Evolutionary conservation across 2,329 filamentous ascomycete species (phyloP), one percentile per base, ranked within the genome.

Genomic region (Penicillium sp.): DNA sequence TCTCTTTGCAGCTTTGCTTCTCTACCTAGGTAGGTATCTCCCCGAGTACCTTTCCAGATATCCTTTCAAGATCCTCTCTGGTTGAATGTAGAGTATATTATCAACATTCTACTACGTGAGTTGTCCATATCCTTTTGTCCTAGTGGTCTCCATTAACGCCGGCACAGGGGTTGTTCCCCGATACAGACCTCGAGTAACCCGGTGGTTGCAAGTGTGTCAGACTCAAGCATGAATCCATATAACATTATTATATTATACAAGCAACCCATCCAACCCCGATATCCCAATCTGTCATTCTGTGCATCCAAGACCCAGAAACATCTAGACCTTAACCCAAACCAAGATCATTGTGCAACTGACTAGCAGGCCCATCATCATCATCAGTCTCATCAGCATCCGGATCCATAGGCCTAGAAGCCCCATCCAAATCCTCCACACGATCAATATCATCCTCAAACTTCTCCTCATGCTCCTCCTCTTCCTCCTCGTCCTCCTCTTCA

Each of bases 401-500:
- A 50, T 68, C 65, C 47, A 49, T 58, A 7, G 51, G 55, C 24
- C 60, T 52, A 38, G 57, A 46, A 43, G 61, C 59, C 10, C 53
- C 58, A 60, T 71, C 70, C 50, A 67, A 44, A 54, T 71, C 70
- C 51, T 71, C 68, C 6, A 71, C 66, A 3, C 63, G 65, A 56
- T 69, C 65, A 47, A 66, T 61, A 58, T 73, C 68, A 6, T 71
- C 61, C 15, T 69, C 66, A 2, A 54, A 57, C 32, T 53, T 33
- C 41, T 56, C 50, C 12, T 61, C 54, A 4, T 56, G 57, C 18
- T 62, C 57, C 23, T 57, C 58, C 46, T 27, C n/a, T n/a, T n/a
- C 54, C 41, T 53, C 56, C 12, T 58, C 52, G 6, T 64, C 60
- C 10, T 60, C 52, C 7, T 58, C 59, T 7, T 56, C 58, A 4